Conservation (phyloP, 768 basidiomycete species). For the Chalciporus sphaerocephalus region DNA sequence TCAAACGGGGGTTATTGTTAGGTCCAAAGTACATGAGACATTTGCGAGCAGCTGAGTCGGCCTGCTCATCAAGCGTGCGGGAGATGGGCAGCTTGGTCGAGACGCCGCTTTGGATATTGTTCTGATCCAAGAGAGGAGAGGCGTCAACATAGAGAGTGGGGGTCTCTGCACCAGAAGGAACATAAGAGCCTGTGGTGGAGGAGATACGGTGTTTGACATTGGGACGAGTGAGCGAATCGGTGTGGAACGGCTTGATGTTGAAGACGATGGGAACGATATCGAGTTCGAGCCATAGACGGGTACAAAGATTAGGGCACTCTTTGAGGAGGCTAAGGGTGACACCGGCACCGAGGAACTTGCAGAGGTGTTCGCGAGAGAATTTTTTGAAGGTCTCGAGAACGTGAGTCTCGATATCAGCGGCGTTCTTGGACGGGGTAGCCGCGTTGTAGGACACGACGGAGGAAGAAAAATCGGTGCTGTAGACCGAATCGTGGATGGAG, state of each 20-base stretch:
- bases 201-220: slow-evolving; percentile 81
- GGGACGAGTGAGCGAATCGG: slow-evolving; percentile 71
- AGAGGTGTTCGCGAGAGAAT: slow-evolving; percentile 72
- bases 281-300: slow-evolving; percentile 75
- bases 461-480: slow-evolving; percentile 75
- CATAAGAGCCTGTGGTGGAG: slow-evolving; percentile 73
- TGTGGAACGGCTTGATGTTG: slow-evolving; percentile 81
- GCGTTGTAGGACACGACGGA: slow-evolving; percentile 47
- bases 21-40: slow-evolving; percentile 81
- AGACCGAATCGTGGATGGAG: slow-evolving; percentile 82
- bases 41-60: slow-evolving; percentile 83
- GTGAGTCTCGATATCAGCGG: slow-evolving; percentile 57
- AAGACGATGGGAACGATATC: slow-evolving; percentile 84
- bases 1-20: slow-evolving; percentile 76
- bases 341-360: slow-evolving; percentile 84
- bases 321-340: slow-evolving; percentile 66
- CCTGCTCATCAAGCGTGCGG: slow-evolving; percentile 78
- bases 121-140: slow-evolving; percentile 41
- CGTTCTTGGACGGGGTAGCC: slow-evolving; percentile 50
- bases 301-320: slow-evolving; percentile 81
- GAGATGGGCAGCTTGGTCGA: slow-evolving; percentile 63
- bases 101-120: slow-evolving; percentile 42
- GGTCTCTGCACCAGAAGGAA: slow-evolving; percentile 72
- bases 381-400: slow-evolving; percentile 62
- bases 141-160: slow-evolving; percentile 66